These are phyloP conservation scores for Panaeolus papilionaceus DNA, from an alignment of 768 basidiomycete species.

Conservation along the genomic window DNA sequence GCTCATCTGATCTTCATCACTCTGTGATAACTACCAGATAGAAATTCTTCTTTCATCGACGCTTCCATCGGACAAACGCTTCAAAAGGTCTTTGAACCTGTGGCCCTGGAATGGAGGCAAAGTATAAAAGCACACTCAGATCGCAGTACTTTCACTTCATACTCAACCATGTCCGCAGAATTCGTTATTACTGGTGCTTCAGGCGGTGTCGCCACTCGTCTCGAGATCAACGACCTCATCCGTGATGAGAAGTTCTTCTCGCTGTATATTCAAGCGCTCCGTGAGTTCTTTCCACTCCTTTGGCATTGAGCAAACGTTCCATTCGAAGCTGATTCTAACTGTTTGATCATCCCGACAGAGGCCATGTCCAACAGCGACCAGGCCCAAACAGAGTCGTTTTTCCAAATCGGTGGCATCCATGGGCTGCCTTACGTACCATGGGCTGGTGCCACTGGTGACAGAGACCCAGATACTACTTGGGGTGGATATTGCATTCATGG, in stretches of 20 bases:
- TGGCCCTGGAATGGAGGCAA: neutral
- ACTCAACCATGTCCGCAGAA: neutral
- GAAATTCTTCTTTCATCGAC: neutral
- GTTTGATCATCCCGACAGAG: constrained; percentile 1
- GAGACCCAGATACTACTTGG: constrained; percentile 32
- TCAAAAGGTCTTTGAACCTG: neutral
- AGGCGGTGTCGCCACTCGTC: constrained; percentile 42
- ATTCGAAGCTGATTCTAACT: neutral
- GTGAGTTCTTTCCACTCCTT: constrained; percentile 34
- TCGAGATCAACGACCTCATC: constrained; percentile 51
- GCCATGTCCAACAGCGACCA: constrained; percentile 16
- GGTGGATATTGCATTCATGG: constrained; percentile 66
- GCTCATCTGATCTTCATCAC: neutral
- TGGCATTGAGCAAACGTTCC: neutral
- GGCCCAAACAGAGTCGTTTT: constrained; percentile 38
- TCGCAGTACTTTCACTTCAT: neutral
- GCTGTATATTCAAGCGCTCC: constrained; percentile 55
- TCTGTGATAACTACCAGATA: neutral
- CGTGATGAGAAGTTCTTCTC: constrained; percentile 52
- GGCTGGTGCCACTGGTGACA: constrained; percentile 42
- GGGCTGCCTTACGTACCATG: constrained; percentile 51
- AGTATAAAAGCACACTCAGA: neutral
- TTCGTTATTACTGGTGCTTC: constrained; percentile 36
- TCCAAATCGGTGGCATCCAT: constrained; percentile 55
- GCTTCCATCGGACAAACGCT: neutral